Conservation (phyloP, 2,329 filamentous ascomycete species). For the Balansia obtecta region DNA sequence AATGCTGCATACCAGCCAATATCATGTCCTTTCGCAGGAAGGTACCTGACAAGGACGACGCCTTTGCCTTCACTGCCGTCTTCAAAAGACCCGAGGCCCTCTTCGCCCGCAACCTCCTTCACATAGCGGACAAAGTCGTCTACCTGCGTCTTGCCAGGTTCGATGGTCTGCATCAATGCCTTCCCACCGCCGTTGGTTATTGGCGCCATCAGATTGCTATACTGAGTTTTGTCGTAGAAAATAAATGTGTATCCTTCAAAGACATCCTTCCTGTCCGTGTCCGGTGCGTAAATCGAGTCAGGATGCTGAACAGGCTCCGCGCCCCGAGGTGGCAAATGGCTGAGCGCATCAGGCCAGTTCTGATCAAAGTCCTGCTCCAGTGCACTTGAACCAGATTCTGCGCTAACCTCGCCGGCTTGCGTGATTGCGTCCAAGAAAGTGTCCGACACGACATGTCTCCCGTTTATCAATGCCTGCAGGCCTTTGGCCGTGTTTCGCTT, state of each 20-base stretch:
- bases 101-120: constrained; percentile 60
- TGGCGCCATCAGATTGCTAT: constrained; percentile 58
- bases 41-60: constrained; percentile 66
- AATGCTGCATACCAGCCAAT: constrained; percentile 59
- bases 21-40: constrained; percentile 41
- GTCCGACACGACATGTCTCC: constrained; percentile 61
- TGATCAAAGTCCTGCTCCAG: constrained; percentile 71
- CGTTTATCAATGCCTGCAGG: constrained; percentile 75
- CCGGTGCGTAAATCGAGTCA: constrained; percentile 58
- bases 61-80: constrained; percentile 53
- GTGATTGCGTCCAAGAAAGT: constrained; percentile 64
- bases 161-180: constrained; percentile 53
- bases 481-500: constrained; percentile 86
- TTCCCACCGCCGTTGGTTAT: constrained; percentile 78
- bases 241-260: constrained; percentile 85
- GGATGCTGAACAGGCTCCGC: constrained; percentile 62
- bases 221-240: constrained; percentile 68
- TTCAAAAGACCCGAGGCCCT: constrained; percentile 52
- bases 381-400: constrained; percentile 35
- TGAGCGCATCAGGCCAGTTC: constrained; percentile 63
- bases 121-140: constrained; percentile 71
- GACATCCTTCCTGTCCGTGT: constrained; percentile 51
- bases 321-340: constrained; percentile 61
- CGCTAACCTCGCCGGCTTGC: constrained; percentile 38
- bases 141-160: constrained; percentile 49